A percentile compares a stretch with the other conserved stretches of the same genome.
Evolutionary conservation across 108 stramenopile genomes (phyloP).

Genomic region (Pseudonitzschia multistriata): DNA sequence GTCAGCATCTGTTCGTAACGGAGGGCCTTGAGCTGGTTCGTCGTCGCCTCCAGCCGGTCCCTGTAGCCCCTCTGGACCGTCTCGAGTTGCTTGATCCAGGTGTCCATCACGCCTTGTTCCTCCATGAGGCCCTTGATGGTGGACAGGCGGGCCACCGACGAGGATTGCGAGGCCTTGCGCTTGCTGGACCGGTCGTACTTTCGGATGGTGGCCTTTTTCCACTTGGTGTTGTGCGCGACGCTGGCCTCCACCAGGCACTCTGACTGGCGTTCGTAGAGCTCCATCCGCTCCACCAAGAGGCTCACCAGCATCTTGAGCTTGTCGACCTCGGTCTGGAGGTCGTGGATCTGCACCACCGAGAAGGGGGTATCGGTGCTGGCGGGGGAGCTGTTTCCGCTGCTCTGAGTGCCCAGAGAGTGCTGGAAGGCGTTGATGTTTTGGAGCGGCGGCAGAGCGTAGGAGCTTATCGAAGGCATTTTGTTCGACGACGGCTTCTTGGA

Average conservation of each 20-base stretch:
- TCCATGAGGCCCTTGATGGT: constrained; percentile 6
- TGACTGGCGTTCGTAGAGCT: constrained; percentile 9
- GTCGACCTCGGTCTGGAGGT: not conserved
- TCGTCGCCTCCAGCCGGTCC: not conserved
- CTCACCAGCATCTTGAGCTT: not conserved
- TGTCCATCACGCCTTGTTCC: not conserved
- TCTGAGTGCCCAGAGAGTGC: not conserved
- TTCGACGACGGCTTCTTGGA: no score
- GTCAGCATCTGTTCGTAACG: constrained; percentile 2
- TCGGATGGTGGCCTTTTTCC: not conserved
- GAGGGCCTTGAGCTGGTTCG: constrained; percentile 1
- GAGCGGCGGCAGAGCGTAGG: no score
- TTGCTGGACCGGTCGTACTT: not conserved
- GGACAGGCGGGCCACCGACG: not conserved
- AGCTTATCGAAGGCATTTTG: no score
- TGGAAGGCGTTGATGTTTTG: no score
- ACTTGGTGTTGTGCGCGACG: not conserved
- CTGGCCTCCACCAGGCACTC: constrained; percentile 5
- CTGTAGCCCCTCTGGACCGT: not conserved
- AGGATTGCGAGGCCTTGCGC: not conserved
- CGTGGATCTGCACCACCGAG: not conserved
- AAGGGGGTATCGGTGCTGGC: not conserved
- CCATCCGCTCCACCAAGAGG: constrained; percentile 8
- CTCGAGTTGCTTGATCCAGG: constrained; percentile 8
- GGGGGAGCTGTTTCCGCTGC: not conserved